A percentile compares a stretch with the other conserved stretches of the same genome.
Conservation (phyloP, 192 early-diverging fungal species). For the Backusella tarrabulga region DNA sequence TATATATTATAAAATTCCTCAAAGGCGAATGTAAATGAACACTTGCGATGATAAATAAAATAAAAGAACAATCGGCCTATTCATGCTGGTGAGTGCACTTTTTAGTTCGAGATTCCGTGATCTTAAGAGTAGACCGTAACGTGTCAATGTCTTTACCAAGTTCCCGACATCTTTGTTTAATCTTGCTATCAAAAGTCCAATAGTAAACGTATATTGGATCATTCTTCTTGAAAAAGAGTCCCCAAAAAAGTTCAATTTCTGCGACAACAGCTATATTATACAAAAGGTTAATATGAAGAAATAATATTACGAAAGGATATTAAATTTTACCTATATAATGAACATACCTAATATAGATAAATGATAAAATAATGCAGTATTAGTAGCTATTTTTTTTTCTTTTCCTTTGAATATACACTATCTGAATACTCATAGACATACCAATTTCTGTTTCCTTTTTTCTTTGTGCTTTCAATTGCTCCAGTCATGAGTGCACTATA, state of each 20-base stretch:
- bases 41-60: too few relatives aligned
- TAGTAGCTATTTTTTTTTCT: neutral
- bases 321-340: neutral
- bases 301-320: neutral
- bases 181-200: neutral
- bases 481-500: neutral
- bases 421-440: too few relatives aligned
- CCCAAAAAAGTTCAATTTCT: neutral
- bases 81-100: neutral
- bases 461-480: neutral
- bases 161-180: neutral
- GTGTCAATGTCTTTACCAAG: neutral
- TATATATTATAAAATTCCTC: too few relatives aligned
- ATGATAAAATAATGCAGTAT: neutral
- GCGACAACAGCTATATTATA: neutral
- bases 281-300: neutral
- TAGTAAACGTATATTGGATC: neutral
- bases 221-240: neutral
- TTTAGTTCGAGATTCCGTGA: neutral
- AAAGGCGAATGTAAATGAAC: too few relatives aligned
- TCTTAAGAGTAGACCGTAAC: neutral
- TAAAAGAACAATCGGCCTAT: neutral
- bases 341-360: neutral
- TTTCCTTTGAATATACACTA: neutral
- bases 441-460: neutral